A percentile compares a stretch with the other conserved stretches of the same genome.
Evolutionary conservation across 106 monocot genomes (phyloP).

Genomic region (Dendrobium catenatum): DNA sequence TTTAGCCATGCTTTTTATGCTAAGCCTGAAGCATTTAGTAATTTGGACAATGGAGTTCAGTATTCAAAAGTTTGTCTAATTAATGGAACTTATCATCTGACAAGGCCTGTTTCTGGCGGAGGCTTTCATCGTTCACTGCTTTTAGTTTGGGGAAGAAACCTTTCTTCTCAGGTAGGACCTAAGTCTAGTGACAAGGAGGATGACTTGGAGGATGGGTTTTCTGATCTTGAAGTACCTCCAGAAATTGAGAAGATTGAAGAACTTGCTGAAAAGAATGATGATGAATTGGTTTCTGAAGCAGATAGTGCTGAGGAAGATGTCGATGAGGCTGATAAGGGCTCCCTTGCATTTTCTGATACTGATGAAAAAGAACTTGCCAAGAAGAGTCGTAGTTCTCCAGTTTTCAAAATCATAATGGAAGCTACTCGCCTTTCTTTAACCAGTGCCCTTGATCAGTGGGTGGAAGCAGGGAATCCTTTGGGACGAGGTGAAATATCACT

Average conservation of each 20-base stretch:
- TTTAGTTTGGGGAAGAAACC: constrained; percentile 18
- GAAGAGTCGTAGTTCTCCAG: constrained; percentile 16
- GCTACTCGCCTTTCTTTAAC: constrained; percentile 20
- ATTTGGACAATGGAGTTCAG: constrained; percentile 11
- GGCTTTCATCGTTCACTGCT: neutral
- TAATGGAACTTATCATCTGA: neutral
- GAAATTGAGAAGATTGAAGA: constrained; percentile 19
- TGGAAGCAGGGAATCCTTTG: constrained; percentile 47
- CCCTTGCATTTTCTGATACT: constrained; percentile 16
- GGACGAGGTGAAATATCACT: constrained; percentile 26
- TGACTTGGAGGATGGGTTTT: constrained; percentile 51
- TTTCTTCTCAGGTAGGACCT: constrained; percentile 49
- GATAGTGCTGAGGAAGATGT: constrained; percentile 17
- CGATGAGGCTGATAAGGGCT: constrained; percentile 13
- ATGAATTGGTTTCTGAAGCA: constrained; percentile 3
- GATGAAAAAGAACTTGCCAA: constrained; percentile 2
- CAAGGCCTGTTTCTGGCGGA: constrained; percentile 10
- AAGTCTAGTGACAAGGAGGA: constrained; percentile 25
- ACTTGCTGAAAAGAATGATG: constrained; percentile 6
- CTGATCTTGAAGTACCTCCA: constrained; percentile 35
- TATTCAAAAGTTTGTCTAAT: neutral
- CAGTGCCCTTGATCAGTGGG: constrained; percentile 45
- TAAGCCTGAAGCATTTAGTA: constrained; percentile 7
- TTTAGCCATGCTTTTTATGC: constrained; percentile 10
- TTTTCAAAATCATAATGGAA: constrained; percentile 38